Percentiles rank a stretch among this genome's conserved stretches.
These are phyloP conservation scores for Fusarium acutatum DNA, from an alignment of 2,329 filamentous ascomycete species.

Conservation along the genomic window DNA sequence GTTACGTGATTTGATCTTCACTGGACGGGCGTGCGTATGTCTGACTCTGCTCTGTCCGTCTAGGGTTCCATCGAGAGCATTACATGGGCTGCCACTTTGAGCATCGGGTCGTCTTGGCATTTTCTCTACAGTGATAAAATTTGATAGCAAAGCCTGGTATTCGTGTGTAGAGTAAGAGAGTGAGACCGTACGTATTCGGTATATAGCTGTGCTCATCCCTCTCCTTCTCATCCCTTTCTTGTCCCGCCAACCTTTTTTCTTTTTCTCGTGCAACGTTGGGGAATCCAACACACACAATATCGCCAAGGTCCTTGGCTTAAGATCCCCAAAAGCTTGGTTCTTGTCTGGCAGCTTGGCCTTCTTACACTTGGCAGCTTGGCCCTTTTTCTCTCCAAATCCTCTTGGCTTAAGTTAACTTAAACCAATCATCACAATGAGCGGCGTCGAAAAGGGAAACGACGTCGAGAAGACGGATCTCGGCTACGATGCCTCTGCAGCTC, in stretches of 20 bases:
- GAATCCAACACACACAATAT: background rate
- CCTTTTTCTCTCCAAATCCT: background rate
- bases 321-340: constrained; percentile 17
- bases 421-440: constrained; percentile 6
- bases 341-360: constrained; percentile 8
- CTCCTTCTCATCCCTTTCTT: background rate
- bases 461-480: constrained; percentile 39
- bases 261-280: constrained; percentile 11
- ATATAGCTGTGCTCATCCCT: constrained; percentile 18
- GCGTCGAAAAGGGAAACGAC: constrained; percentile 27
- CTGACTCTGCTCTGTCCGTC: background rate
- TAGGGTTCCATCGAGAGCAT: constrained; percentile 22
- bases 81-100: constrained; percentile 31
- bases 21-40: constrained; percentile 8
- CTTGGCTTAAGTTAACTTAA: background rate
- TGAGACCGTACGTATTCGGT: background rate
- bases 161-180: background rate
- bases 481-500: constrained; percentile 26
- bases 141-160: background rate
- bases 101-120: constrained; percentile 30
- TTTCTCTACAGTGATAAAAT: background rate
- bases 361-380: constrained; percentile 18
- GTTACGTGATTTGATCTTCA: constrained; percentile 37
- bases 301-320: constrained; percentile 13
- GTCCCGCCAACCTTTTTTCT: background rate